Evolutionary conservation across 169 alveolate genomes (phyloP), one percentile per base, ranked within the genome.

Genomic region (Amoebophrya sp.): DNA sequence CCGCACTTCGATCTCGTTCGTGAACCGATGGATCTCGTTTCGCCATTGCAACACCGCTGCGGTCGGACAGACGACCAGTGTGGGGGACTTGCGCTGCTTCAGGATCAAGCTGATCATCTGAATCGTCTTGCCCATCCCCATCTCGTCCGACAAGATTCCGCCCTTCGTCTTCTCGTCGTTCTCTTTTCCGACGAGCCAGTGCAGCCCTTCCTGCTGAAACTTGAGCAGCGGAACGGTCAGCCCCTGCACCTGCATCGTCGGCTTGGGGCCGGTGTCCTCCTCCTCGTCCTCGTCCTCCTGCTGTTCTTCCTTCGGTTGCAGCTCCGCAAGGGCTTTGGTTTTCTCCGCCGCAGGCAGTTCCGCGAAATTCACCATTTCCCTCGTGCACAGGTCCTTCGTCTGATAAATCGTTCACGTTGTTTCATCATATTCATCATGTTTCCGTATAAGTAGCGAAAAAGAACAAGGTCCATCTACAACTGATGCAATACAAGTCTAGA

Each of bases 71-170:
- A 96, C 95, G 40, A 96, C 95, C 94, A 96, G 93, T n/a, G 96
- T 95, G 54, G 94, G 90, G 39, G 96, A 95, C 39, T 66, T 90
- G 25, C 91, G 40, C 33, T 92, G 92, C 91, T 89, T 66, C 91
- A 96, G 94, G 40, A 96, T 77, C 77, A 95, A 88, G 33, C 95
- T 77, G 23, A 96, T 93, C 54, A 94, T 92, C 89, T 95, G 96
- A 83, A 95, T 93, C 18, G 97, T 96, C 92, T 96, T 96, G 55
- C 97, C 97, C 96, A 95, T 95, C 32, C 97, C 97, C 97, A 96
- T 96, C 90, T 96, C 97, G 89, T 96, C 97, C 38, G 97, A 97
- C 39, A 96, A 89, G 40, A 96, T 95, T 66, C 97, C 97, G 10
- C 97, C 97, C 23, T 12, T 3, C 3, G 53, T 40, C 12, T 23